Percentiles rank a stretch among this genome's conserved stretches.
Conservation (phyloP, 768 basidiomycete genomes). For the Xanthoconium stramineum region DNA sequence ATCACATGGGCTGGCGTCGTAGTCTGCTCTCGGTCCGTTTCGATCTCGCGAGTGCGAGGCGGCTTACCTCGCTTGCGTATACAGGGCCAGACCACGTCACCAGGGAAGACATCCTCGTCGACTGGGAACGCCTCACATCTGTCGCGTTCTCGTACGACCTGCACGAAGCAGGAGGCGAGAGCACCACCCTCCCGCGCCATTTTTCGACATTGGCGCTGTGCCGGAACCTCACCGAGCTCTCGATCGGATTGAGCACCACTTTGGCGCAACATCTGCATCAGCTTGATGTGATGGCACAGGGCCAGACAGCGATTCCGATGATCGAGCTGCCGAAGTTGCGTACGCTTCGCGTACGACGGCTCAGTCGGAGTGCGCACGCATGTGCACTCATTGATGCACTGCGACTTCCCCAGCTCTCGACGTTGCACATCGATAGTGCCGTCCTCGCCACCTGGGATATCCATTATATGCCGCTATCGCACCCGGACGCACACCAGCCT, state of each 20-base stretch:
- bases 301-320: background rate
- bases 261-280: conserved; percentile 15
- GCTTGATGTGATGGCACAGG: conserved; percentile 3
- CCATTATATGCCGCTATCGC: background rate
- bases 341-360: conserved; percentile 23
- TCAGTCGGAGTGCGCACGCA: conserved; percentile 16
- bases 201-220: conserved; percentile 16
- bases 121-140: conserved; percentile 25
- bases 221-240: conserved; percentile 21
- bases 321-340: conserved; percentile 20
- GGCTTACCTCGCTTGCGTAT: conserved; percentile 21
- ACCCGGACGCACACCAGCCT: conserved; percentile 10
- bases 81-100: conserved; percentile 23
- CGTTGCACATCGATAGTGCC: conserved; percentile 23
- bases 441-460: conserved; percentile 16
- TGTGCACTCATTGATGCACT: conserved; percentile 19
- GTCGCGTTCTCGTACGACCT: conserved; percentile 23
- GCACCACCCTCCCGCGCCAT: conserved; percentile 18
- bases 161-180: conserved; percentile 25
- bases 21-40: conserved; percentile 18
- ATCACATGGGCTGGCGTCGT: conserved; percentile 29
- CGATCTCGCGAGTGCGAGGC: conserved; percentile 17
- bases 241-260: conserved; percentile 19
- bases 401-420: conserved; percentile 21
- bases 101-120: conserved; percentile 21